Base-by-base conservation (phyloP, 352 stramenopile species). In the Phytophthora cajani region DNA sequence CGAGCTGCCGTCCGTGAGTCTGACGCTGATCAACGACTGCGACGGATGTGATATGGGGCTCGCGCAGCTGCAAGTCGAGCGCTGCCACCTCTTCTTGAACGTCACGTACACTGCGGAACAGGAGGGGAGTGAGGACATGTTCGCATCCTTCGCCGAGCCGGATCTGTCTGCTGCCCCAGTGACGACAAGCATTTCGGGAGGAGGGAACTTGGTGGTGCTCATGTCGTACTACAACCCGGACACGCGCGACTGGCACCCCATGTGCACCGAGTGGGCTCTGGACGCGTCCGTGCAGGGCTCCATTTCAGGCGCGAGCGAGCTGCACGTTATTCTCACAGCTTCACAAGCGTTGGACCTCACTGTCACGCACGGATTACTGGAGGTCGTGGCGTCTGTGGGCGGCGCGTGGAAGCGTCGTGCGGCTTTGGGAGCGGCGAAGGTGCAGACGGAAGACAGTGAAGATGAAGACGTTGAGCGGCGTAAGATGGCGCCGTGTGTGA, bases 1-100 rank as follows among this genome's bases (percentile, higher is more conserved):
- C 30, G 85, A 95, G 23, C 62, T 93, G 30, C 73, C 74, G 17
- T 85, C 81, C 5, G 82, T 95, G 65, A 78, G 74, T 27, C 60
- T 96, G 51, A 94, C 87, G 1, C 52, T 96, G 19, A 93, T 96
- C 58, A 96, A 96, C 47, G 88, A 96, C 68, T 94, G 88, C 62
- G 87, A 94, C 36, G 87, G 86, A 8, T 94, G 88, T 62, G 88
- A 96, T 69, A 96, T 96, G 87, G 87, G 87, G 2, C 83, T 96
- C 11, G 68, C 87, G 11, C 88, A 96, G 60, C 65, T 94, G 33
- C 80, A 90, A 36, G 81, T 93, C 25, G 80, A 90, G 66, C 81
- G 78, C 17, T 91, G 85, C 42, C 82, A 92, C 47, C 50, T 89
- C 10, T 95, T 95, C 46, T 50, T 94, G 55, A 96, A 96, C 61